These are phyloP conservation scores for Rhizopogon vinicolor DNA, from an alignment of 768 basidiomycete genomes.

Conservation along the genomic window DNA sequence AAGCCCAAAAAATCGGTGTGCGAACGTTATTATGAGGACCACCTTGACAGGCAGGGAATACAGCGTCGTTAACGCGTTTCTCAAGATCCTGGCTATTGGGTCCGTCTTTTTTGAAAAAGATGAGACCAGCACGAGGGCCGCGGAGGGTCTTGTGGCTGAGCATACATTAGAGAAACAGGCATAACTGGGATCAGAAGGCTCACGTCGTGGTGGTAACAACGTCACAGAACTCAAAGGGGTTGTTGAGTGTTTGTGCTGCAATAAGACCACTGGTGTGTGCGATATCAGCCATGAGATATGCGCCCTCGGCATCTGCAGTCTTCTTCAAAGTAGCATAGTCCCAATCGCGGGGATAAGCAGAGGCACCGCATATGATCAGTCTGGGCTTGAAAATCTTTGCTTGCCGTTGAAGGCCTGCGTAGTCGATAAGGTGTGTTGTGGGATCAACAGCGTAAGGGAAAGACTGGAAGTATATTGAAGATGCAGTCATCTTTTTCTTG, in stretches of 20 bases:
- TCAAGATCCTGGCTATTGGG: slow-evolving; percentile 82
- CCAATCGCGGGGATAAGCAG: slow-evolving; percentile 98
- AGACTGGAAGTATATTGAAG: slow-evolving; percentile 99
- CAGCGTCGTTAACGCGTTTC: slow-evolving; percentile 95
- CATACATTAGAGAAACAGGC: slow-evolving; percentile 1
- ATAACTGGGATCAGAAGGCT: slow-evolving; percentile 21
- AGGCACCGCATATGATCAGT: slow-evolving; percentile 95
- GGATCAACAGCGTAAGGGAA: slow-evolving; percentile 87
- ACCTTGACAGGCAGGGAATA: slow-evolving; percentile 99
- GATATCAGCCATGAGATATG: slow-evolving; percentile 94
- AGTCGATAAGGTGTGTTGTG: slow-evolving; percentile 86
- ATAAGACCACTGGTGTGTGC: slow-evolving; percentile 96
- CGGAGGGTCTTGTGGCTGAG: slow-evolving; percentile 95
- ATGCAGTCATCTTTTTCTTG: slow-evolving; percentile 99
- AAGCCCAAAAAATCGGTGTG: slow-evolving; percentile 5
- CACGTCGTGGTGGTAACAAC: slow-evolving; percentile 97
- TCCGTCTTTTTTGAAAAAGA: slow-evolving; percentile 97
- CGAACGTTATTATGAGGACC: slow-evolving; percentile 97
- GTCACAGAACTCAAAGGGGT: slow-evolving; percentile 94
- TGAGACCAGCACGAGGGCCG: slow-evolving; percentile 94
- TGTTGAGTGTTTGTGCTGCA: slow-evolving; percentile 85
- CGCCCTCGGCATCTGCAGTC: slow-evolving; percentile 82
- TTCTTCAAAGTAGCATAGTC: slow-evolving; percentile 83
- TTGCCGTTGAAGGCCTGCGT: slow-evolving; percentile 71
- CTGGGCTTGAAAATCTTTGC: slow-evolving; percentile 95